These are phyloP conservation scores for Leptographium procerum DNA, from an alignment of 2,329 filamentous ascomycete species.

Conservation along the genomic window DNA sequence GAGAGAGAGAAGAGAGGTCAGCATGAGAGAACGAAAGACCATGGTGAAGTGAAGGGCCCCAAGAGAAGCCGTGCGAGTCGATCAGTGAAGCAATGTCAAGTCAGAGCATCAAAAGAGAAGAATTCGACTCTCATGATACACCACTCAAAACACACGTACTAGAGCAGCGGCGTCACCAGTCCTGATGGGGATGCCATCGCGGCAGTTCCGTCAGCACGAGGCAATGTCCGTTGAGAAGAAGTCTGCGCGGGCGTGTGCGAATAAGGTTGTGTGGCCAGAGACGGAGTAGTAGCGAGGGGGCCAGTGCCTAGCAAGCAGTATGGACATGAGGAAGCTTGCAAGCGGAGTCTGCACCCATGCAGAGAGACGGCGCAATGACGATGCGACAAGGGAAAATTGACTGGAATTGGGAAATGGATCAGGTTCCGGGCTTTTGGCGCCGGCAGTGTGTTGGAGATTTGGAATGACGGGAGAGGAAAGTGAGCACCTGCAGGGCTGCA, in stretches of 20 bases:
- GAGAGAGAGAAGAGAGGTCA: not conserved
- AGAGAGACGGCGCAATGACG: not conserved
- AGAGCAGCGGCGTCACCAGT: constrained; percentile 7
- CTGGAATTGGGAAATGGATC: not conserved
- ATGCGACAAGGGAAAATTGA: not conserved
- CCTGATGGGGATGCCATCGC: constrained; percentile 3
- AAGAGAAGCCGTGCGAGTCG: not conserved
- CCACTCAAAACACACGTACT: not conserved
- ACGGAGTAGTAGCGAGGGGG: not conserved
- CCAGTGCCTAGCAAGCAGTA: not conserved
- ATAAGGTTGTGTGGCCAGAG: not conserved
- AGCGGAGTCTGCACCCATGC: not conserved
- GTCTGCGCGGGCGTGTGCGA: not conserved
- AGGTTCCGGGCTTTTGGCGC: not conserved
- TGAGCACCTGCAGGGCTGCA: not conserved
- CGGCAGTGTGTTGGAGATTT: not conserved
- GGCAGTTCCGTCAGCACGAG: not conserved
- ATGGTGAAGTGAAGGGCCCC: not conserved
- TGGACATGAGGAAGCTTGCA: not conserved
- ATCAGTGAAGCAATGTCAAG: not conserved
- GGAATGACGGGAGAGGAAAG: not conserved
- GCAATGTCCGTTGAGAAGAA: not conserved
- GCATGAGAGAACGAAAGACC: not conserved
- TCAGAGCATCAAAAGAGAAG: not conserved
- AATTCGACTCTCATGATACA: no score